Evolutionary conservation across 306 rosid species (phyloP).

Genomic region (Datisca glomerata): DNA sequence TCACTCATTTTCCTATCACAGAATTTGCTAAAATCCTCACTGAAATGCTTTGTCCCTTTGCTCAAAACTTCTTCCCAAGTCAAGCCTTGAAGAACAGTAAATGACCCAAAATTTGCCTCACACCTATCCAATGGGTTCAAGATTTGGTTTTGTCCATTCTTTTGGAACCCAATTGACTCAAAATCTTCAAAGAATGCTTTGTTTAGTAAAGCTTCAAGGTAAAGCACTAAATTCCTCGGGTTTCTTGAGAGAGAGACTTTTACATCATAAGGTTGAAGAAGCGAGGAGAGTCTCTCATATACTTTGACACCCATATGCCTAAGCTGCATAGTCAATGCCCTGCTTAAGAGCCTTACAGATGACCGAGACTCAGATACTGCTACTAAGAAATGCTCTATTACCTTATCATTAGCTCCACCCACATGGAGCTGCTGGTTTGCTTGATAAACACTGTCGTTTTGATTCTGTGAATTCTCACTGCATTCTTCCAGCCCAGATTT

Average conservation of each 20-base stretch:
- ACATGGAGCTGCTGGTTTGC: not conserved
- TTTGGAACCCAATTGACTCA: constrained; percentile 61
- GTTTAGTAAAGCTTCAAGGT: constrained; percentile 65
- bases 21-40: constrained; percentile 82
- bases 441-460: constrained; percentile 6
- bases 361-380: constrained; percentile 67
- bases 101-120: constrained; percentile 44
- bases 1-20: constrained; percentile 97
- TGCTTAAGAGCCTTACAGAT: constrained; percentile 42
- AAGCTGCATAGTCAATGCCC: constrained; percentile 67
- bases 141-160: constrained; percentile 26
- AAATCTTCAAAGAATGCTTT: constrained; percentile 74
- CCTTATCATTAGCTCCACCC: constrained; percentile 5
- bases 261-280: constrained; percentile 64
- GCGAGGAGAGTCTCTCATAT: constrained; percentile 44
- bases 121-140: constrained; percentile 56
- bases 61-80: constrained; percentile 86
- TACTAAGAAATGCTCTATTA: constrained; percentile 45
- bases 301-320: constrained; percentile 60
- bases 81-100: constrained; percentile 34
- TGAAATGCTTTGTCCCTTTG: constrained; percentile 88
- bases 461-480: constrained; percentile 14
- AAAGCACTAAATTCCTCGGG: constrained; percentile 44
- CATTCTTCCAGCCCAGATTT: constrained; percentile 76
- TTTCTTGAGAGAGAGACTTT: constrained; percentile 44